Conservation (phyloP, 345 rosid genomes). For the Cardamine resedifolia region DNA sequence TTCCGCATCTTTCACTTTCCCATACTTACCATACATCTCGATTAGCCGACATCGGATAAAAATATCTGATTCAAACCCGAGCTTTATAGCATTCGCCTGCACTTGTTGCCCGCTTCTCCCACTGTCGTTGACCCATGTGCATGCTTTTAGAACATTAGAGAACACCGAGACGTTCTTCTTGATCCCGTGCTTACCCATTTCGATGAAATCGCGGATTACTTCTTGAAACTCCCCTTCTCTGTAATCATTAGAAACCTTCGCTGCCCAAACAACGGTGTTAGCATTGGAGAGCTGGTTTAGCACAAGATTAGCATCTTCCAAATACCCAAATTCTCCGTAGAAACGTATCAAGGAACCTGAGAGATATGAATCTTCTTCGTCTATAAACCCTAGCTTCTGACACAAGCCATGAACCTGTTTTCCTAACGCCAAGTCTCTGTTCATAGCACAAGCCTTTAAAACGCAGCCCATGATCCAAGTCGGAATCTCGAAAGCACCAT, state of each 20-base stretch:
- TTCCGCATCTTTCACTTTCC: conserved; percentile 50
- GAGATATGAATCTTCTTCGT: conserved; percentile 33
- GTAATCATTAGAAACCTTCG: conserved; percentile 52
- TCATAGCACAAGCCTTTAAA: conserved; percentile 53
- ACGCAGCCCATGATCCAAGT: conserved; percentile 46
- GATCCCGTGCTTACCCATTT: conserved; percentile 51
- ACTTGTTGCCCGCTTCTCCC: conserved; percentile 57
- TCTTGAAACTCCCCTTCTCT: conserved; percentile 46
- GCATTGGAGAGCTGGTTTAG: conserved; percentile 39
- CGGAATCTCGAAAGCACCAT: conserved; percentile 36
- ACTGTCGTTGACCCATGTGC: conserved; percentile 48
- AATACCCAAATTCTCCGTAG: conserved; percentile 50
- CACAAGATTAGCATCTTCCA: conserved; percentile 46
- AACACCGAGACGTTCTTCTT: conserved; percentile 44
- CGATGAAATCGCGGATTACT: conserved; percentile 48
- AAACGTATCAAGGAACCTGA: conserved; percentile 52
- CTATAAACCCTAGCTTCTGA: conserved; percentile 48
- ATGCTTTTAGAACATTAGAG: conserved; percentile 56
- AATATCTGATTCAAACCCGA: conserved; percentile 50
- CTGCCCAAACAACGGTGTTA: conserved; percentile 50
- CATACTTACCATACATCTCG: conserved; percentile 63
- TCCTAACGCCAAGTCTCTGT: conserved; percentile 53
- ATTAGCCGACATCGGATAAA: conserved; percentile 51
- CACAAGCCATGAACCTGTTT: conserved; percentile 67
- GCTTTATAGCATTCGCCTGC: conserved; percentile 58